Evolutionary conservation across 176 grass and related monocot species (phyloP).

Genomic region (Zizania latifolia): DNA sequence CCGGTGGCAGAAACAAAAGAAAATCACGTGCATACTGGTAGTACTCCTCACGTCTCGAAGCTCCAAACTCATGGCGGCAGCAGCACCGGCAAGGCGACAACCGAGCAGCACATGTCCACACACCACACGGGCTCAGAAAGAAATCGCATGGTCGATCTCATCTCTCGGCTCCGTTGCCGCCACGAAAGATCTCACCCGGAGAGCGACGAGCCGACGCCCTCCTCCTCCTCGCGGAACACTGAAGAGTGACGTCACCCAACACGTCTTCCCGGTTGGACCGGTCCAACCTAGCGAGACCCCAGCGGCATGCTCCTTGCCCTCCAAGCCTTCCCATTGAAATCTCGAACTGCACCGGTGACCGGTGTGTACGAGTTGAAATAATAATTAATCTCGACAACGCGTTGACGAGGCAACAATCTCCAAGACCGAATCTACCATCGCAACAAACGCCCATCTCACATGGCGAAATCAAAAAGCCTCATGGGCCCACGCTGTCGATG

Average conservation of each 20-base stretch:
- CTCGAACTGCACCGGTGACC: too few relatives aligned
- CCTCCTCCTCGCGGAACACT: background rate
- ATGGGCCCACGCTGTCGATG: background rate
- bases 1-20: too few relatives aligned
- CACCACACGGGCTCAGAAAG: background rate
- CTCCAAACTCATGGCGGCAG: background rate
- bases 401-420: background rate
- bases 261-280: conserved; percentile 57
- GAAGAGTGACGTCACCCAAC: conserved; percentile 35
- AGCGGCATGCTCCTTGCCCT: too few relatives aligned
- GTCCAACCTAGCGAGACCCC: too few relatives aligned
- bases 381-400: background rate
- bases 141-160: background rate
- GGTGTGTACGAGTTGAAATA: too few relatives aligned
- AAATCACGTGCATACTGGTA: background rate
- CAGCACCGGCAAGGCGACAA: background rate
- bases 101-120: background rate
- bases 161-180: background rate
- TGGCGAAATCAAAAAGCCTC: background rate
- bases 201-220: too few relatives aligned
- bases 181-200: conserved; percentile 26
- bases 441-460: background rate
- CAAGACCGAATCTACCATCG: background rate
- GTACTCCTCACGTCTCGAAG: background rate
- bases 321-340: too few relatives aligned